Percentiles rank a stretch among this genome's conserved stretches.
Conservation (phyloP, 257 asterid genomes). For the Gynochthodes officinalis region DNA sequence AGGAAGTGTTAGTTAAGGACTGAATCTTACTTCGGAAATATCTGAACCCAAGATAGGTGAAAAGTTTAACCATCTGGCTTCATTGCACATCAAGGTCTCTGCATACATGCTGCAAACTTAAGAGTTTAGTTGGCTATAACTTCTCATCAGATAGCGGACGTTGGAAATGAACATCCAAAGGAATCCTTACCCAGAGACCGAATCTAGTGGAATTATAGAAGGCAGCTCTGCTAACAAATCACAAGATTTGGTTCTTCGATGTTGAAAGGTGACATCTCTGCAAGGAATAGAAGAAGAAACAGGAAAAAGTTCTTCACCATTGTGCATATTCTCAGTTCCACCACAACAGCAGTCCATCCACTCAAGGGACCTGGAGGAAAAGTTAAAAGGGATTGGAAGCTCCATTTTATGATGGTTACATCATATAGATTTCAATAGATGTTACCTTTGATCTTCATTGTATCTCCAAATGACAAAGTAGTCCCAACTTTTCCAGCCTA, state of each 20-base stretch:
- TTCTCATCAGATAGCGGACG: background rate
- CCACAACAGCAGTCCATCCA: slow-evolving; percentile 82
- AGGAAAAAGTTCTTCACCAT: slow-evolving; percentile 37
- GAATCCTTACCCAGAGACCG: slow-evolving; percentile 59
- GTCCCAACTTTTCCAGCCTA: slow-evolving; percentile 68
- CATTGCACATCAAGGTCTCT: slow-evolving; percentile 54
- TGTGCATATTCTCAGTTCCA: slow-evolving; percentile 43
- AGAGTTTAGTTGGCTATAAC: background rate
- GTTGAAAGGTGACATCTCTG: slow-evolving; percentile 58
- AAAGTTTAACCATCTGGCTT: slow-evolving; percentile 66
- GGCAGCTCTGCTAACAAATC: slow-evolving; percentile 58
- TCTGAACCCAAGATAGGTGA: slow-evolving; percentile 45
- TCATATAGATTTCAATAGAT: background rate
- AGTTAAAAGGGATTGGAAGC: background rate
- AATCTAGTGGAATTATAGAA: slow-evolving; percentile 48
- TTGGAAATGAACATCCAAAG: background rate
- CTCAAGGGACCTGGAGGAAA: slow-evolving; percentile 56
- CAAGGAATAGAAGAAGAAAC: slow-evolving; percentile 50
- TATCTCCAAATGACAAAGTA: slow-evolving; percentile 70
- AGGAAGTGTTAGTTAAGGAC: background rate
- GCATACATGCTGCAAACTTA: slow-evolving; percentile 50
- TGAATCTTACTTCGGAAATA: slow-evolving; percentile 37
- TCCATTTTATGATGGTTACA: background rate
- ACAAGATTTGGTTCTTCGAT: slow-evolving; percentile 55
- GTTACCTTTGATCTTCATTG: slow-evolving; percentile 61